Conservation (phyloP, 306 rosid genomes). For the Casuarina cunninghamiana region DNA sequence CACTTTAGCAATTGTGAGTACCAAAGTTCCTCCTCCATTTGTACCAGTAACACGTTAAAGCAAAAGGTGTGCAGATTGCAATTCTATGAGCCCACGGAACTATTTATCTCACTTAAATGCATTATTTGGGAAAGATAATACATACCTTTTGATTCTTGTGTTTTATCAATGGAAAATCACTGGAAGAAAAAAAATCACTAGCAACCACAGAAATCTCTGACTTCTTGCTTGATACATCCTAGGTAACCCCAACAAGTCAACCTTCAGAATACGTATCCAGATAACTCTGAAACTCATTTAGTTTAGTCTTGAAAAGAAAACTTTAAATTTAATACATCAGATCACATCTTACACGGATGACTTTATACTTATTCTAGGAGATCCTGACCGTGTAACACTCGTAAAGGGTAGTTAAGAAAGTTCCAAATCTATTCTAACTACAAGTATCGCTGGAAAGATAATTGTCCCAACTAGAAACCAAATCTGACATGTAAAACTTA, state of each 20-base stretch:
- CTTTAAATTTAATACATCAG: not conserved
- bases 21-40: not conserved
- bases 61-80: not conserved
- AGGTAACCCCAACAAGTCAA: conserved; percentile 54
- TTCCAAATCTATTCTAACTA: not conserved
- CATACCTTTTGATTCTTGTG: conserved; percentile 63
- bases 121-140: not conserved
- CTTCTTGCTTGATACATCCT: conserved; percentile 61
- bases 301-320: conserved; percentile 14
- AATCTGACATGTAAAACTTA: not conserved
- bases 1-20: too few relatives aligned
- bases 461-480: not conserved
- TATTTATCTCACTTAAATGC: conserved; percentile 18
- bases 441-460: not conserved
- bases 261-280: conserved; percentile 37
- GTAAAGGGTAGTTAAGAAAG: not conserved
- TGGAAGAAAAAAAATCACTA: conserved; percentile 45
- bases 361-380: not conserved
- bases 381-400: not conserved
- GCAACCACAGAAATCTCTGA: conserved; percentile 44
- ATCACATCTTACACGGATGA: not conserved
- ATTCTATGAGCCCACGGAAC: conserved; percentile 16
- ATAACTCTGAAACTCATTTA: conserved; percentile 27
- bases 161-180: conserved; percentile 64
- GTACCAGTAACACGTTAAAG: too few relatives aligned